phyloP scores from a whole-genome alignment of 306 rosid species.

The Canavalia ensiformis region DNA sequence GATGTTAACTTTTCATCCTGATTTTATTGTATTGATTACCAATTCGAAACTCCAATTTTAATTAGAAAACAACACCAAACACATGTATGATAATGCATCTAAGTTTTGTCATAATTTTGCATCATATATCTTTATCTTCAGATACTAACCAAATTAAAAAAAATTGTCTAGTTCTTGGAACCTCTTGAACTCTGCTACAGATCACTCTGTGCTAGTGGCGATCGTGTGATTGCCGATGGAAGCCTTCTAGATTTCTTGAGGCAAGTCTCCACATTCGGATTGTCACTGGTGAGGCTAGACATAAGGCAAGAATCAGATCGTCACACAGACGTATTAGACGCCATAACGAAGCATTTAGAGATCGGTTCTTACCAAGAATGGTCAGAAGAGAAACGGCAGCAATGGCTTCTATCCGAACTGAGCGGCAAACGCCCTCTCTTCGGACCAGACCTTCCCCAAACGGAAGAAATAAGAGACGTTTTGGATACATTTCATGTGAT shows the following conservation, averaged over 20 bases:
- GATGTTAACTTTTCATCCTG: no score
- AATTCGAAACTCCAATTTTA: no score
- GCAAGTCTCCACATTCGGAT: slow-evolving; percentile 93
- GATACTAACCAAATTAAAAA: slow-evolving; percentile 42
- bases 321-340: slow-evolving; percentile 85
- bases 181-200: slow-evolving; percentile 89
- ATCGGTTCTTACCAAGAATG: slow-evolving; percentile 93
- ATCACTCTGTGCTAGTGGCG: slow-evolving; percentile 89
- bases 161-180: slow-evolving; percentile 76
- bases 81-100: no score
- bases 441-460: slow-evolving; percentile 88
- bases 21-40: no score
- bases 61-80: no score
- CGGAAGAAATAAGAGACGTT: slow-evolving; percentile 88
- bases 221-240: slow-evolving; percentile 90
- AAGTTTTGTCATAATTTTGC: slow-evolving; percentile 56
- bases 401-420: slow-evolving; percentile 91
- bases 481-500: slow-evolving; percentile 83
- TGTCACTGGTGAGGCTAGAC: slow-evolving; percentile 88
- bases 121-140: neutral
- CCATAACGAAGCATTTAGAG: slow-evolving; percentile 84
- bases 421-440: slow-evolving; percentile 86
- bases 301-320: slow-evolving; percentile 96
- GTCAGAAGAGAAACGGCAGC: slow-evolving; percentile 84
- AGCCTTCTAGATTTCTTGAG: slow-evolving; percentile 90